Conservation (phyloP, 768 basidiomycete genomes). For the Asterophora lycoperdoides region DNA sequence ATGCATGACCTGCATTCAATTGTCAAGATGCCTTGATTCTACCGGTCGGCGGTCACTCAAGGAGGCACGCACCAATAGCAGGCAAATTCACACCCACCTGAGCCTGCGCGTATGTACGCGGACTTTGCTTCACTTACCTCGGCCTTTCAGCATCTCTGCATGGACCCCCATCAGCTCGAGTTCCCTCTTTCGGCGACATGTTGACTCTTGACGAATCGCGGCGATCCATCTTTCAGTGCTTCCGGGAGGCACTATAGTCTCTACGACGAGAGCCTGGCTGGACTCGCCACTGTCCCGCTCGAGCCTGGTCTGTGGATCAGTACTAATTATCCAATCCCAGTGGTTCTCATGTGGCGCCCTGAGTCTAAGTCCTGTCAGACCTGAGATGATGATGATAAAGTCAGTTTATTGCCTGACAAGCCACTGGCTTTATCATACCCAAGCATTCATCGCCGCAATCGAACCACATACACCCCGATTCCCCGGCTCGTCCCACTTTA, state of each 20-base stretch:
- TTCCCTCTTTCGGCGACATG: constrained; percentile 1
- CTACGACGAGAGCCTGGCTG: too few species aligned
- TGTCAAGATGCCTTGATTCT: constrained; percentile 3
- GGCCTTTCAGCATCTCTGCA: constrained; percentile 9
- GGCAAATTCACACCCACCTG: too few species aligned
- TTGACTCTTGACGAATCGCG: background rate
- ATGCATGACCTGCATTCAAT: constrained; percentile 5
- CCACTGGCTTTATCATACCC: too few species aligned
- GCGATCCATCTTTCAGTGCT: too few species aligned
- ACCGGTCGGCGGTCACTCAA: background rate
- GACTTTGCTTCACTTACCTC: constrained; percentile 3
- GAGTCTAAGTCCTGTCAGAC: background rate
- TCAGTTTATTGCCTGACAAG: too few species aligned
- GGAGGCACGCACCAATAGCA: constrained; percentile 6
- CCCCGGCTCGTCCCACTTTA: background rate
- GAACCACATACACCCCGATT: background rate
- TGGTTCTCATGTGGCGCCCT: background rate
- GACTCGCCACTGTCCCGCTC: too few species aligned
- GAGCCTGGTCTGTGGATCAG: too few species aligned
- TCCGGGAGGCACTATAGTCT: too few species aligned
- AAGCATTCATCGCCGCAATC: too few species aligned
- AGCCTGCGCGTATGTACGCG: too few species aligned
- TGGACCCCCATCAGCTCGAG: constrained; percentile 1
- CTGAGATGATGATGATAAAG: too few species aligned
- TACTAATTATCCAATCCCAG: too few species aligned